phyloP scores from a whole-genome alignment of 2,329 filamentous ascomycete genomes.

The Claviceps maximensis region DNA sequence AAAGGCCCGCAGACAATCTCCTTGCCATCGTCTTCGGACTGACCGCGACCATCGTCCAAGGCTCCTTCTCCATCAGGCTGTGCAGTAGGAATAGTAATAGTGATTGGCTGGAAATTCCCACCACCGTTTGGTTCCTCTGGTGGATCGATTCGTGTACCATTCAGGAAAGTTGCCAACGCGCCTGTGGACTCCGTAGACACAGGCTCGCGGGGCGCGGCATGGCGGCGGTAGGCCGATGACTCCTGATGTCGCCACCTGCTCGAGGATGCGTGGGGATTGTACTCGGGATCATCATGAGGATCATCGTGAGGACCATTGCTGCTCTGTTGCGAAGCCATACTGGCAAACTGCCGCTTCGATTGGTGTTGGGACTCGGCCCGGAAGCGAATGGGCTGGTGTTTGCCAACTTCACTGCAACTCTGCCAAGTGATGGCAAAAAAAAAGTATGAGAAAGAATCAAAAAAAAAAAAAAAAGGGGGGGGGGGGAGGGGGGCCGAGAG shows the following conservation, averaged over 20 bases:
- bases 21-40: conserved; percentile 18
- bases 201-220: conserved; percentile 27
- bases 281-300: conserved; percentile 9
- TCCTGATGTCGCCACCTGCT: conserved; percentile 53
- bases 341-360: not conserved
- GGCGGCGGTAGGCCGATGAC: conserved; percentile 39
- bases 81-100: conserved; percentile 32
- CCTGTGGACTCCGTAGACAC: conserved; percentile 27
- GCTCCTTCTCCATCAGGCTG: conserved; percentile 2
- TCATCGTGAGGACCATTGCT: conserved; percentile 2
- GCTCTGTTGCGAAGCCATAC: conserved; percentile 4
- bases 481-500: too few relatives aligned
- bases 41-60: conserved; percentile 5
- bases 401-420: not conserved
- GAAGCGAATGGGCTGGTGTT: not conserved
- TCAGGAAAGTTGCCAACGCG: conserved; percentile 44
- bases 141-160: conserved; percentile 37
- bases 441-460: too few relatives aligned
- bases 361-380: not conserved
- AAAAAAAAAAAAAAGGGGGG: not conserved
- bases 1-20: conserved; percentile 61
- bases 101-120: conserved; percentile 34
- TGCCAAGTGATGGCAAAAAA: not conserved
- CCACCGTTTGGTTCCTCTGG: conserved; percentile 16
- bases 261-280: conserved; percentile 42